These are phyloP conservation scores for Beauveria varroae DNA, from an alignment of 2,329 filamentous ascomycete species.

Conservation along the genomic window DNA sequence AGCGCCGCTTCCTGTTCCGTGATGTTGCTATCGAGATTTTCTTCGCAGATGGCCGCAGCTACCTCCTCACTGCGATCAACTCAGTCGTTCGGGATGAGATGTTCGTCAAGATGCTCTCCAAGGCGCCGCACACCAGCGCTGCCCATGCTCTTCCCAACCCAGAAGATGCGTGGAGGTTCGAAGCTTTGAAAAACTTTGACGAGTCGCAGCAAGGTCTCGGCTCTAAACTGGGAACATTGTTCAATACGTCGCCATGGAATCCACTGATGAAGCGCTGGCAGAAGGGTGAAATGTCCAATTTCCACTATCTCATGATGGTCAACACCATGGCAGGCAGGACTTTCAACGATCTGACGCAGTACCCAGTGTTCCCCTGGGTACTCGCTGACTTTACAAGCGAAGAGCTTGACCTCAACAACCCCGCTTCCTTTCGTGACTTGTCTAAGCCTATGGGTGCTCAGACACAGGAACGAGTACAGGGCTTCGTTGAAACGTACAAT, in stretches of 20 bases:
- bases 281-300: slow-evolving; percentile 93
- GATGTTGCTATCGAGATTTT: slow-evolving; percentile 97
- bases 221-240: slow-evolving; percentile 85
- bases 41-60: slow-evolving; percentile 94
- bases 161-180: slow-evolving; percentile 87
- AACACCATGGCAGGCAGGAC: slow-evolving; percentile 96
- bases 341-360: slow-evolving; percentile 97
- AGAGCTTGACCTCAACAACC: slow-evolving; percentile 79
- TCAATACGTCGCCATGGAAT: slow-evolving; percentile 74
- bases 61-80: slow-evolving; percentile 79
- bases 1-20: slow-evolving; percentile 87
- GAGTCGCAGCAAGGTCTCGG: slow-evolving; percentile 60
- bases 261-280: slow-evolving; percentile 86
- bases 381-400: slow-evolving; percentile 93
- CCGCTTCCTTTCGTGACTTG: slow-evolving; percentile 79
- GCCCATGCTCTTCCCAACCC: slow-evolving; percentile 63
- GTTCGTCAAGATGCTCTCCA: slow-evolving; percentile 64
- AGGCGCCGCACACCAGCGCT: slow-evolving; percentile 73
- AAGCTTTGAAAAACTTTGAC: slow-evolving; percentile 65
- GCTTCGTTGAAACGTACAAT: slow-evolving; percentile 77
- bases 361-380: slow-evolving; percentile 97
- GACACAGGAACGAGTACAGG: slow-evolving; percentile 63
- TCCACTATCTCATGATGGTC: slow-evolving; percentile 96
- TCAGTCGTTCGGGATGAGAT: slow-evolving; percentile 69
- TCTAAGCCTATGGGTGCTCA: slow-evolving; percentile 97